phyloP scores from a whole-genome alignment of 768 basidiomycete genomes.

The Agrocybe pediades region DNA sequence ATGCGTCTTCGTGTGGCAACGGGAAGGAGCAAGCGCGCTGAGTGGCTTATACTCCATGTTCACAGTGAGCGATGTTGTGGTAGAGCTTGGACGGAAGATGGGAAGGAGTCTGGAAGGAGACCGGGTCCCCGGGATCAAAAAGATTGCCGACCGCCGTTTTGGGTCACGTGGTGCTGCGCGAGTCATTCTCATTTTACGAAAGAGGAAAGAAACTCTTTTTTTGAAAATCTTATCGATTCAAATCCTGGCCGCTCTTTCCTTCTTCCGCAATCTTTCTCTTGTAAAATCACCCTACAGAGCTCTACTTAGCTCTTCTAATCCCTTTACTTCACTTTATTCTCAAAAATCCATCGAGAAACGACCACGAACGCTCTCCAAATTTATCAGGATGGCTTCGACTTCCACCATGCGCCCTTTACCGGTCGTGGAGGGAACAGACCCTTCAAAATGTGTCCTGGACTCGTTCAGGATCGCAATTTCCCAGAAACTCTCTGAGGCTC shows the following conservation, averaged over 20 bases:
- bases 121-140: too few relatives aligned
- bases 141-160: not conserved
- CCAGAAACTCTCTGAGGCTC: constrained; percentile 61
- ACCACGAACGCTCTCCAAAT: not conserved
- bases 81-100: too few relatives aligned
- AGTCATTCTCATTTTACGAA: not conserved
- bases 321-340: not conserved
- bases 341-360: not conserved
- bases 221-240: constrained; percentile 2
- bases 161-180: not conserved
- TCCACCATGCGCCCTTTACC: constrained; percentile 31
- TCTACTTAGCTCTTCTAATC: not conserved
- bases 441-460: constrained; percentile 69
- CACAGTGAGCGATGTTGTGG: too few relatives aligned
- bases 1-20: too few relatives aligned
- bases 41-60: too few relatives aligned
- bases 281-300: not conserved
- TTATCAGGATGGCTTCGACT: constrained; percentile 25
- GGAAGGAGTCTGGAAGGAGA: too few relatives aligned
- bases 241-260: not conserved
- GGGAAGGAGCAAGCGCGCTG: too few relatives aligned
- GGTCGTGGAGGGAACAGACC: constrained; percentile 49
- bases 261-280: not conserved
- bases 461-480: constrained; percentile 84
- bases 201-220: not conserved